Base-by-base conservation (phyloP, 176 grass and related monocot genomes). In the Raddia distichophylla region DNA sequence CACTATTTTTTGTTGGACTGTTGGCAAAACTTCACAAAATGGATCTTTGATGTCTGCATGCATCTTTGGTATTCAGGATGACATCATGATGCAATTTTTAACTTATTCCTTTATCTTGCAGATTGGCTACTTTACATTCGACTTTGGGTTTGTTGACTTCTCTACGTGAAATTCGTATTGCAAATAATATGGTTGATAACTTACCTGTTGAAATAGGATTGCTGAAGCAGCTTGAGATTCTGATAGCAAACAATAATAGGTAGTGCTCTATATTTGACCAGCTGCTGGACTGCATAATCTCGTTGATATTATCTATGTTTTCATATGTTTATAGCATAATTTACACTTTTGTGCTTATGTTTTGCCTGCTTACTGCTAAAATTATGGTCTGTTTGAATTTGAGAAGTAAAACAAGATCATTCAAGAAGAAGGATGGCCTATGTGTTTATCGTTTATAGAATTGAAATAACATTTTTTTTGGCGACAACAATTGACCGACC, bases 191-290 rank as follows among this genome's bases (percentile, higher is more conserved):
- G 54, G 42, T 98, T 53, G 82, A 74, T 71, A 86, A 54, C 61
- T 87, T 98, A 79, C 92, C 95, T 79, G 64, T 69, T 48, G 92
- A 98, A 86, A 87, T 94, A 82, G 90, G 88, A 82, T 87, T n/a
- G 18, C 88, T 98, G 76, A 84, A 82, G 70, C 86, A 93, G 65
- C 95, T 98, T 56, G 49, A 94, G 86, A 85, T 93, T 71, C 84
- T 94, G 32, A 89, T 93, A 86, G 92, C 84, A 83, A 90, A 42
- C 63, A 95, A 95, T 44, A 98, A 98, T 82, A 98, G 88, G 90
- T 95, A 82, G 32, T 91, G 69, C 83, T 37, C 61, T 69, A 70
- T 2, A 80, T 71, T 71, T 71, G n/a, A 50, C 5, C 22, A 87
- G 12, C 32, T 67, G 15, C 77, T 80, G 10, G 68, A 60, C 48